phyloP scores from a whole-genome alignment of 306 rosid species.

The Amphicarpaea edgeworthii region DNA sequence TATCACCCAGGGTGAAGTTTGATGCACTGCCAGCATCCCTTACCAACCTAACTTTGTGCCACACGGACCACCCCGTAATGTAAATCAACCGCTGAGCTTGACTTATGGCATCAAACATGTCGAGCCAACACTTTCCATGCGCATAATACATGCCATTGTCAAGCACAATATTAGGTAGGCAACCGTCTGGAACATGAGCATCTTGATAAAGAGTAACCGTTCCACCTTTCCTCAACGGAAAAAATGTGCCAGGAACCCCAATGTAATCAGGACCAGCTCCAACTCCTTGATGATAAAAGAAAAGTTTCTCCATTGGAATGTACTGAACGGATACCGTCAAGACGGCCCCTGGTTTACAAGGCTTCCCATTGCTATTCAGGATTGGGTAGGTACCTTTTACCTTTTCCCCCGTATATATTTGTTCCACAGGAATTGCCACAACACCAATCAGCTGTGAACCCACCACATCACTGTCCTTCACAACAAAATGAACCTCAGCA shows the following conservation, averaged over 20 bases:
- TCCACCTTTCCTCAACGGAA: conserved; percentile 92
- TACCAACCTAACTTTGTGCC: conserved; percentile 84
- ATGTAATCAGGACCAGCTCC: conserved; percentile 88
- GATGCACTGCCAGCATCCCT: conserved; percentile 66
- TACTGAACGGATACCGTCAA: conserved; percentile 80
- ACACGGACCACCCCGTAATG: conserved; percentile 97
- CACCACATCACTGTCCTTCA: conserved; percentile 94
- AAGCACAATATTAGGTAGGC: conserved; percentile 73
- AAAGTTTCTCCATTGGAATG: conserved; percentile 75
- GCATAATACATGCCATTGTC: conserved; percentile 70
- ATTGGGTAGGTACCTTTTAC: conserved; percentile 83
- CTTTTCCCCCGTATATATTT: conserved; percentile 65
- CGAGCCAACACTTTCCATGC: conserved; percentile 89
- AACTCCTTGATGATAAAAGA: conserved; percentile 76
- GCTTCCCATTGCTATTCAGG: conserved; percentile 78
- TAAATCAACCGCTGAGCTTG: conserved; percentile 79
- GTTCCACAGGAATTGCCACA: conserved; percentile 85
- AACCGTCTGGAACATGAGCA: conserved; percentile 87
- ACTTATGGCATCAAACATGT: conserved; percentile 78
- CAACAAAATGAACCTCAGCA: conserved; percentile 84
- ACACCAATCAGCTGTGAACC: conserved; percentile 88
- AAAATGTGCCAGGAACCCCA: conserved; percentile 96
- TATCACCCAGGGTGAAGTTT: conserved; percentile 69
- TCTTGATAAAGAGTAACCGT: conserved; percentile 91
- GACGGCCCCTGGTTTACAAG: conserved; percentile 82